Evolutionary conservation across 192 early-diverging fungal genomes (phyloP).

Genomic region (Coemansia sp.): DNA sequence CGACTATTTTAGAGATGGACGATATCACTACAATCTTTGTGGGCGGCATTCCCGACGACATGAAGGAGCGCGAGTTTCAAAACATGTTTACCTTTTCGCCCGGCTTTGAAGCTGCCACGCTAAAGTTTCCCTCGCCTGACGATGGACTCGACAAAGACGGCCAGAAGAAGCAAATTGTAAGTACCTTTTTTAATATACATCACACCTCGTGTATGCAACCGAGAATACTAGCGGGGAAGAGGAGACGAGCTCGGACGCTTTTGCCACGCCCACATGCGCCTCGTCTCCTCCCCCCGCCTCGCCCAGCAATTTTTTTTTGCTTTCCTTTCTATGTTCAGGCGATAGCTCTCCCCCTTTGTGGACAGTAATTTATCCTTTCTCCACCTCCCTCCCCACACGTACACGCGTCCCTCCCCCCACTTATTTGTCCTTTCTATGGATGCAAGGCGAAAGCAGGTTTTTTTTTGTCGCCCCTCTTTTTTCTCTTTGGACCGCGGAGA

Average conservation of each 20-base stretch:
- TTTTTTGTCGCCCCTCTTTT: too few species aligned
- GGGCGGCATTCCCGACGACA: conserved; percentile 98
- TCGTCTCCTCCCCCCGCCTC: conserved; percentile 8
- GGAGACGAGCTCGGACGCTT: not conserved
- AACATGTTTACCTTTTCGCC: conserved; percentile 99
- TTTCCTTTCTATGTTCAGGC: not conserved
- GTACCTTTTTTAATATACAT: conserved; percentile 31
- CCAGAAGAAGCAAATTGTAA: conserved; percentile 86
- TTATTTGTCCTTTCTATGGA: not conserved
- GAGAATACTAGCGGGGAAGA: not conserved
- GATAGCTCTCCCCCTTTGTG: not conserved
- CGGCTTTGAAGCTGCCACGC: conserved; percentile 96
- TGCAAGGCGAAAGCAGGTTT: not conserved
- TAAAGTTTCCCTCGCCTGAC: conserved; percentile 81
- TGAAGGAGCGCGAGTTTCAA: conserved; percentile 98
- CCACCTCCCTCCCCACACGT: not conserved
- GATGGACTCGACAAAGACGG: conserved; percentile 52
- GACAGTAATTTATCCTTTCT: conserved; percentile 20
- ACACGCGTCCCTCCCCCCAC: not conserved
- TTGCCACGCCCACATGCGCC: not conserved
- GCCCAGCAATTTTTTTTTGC: not conserved
- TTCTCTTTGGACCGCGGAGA: not conserved
- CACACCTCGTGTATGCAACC: conserved; percentile 1
- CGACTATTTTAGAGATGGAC: conserved; percentile 57
- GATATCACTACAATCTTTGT: conserved; percentile 99